A percentile compares a stretch with the other conserved stretches of the same genome.
Conservation (phyloP, 2,329 filamentous ascomycete species). For the Fusarium coicis region DNA sequence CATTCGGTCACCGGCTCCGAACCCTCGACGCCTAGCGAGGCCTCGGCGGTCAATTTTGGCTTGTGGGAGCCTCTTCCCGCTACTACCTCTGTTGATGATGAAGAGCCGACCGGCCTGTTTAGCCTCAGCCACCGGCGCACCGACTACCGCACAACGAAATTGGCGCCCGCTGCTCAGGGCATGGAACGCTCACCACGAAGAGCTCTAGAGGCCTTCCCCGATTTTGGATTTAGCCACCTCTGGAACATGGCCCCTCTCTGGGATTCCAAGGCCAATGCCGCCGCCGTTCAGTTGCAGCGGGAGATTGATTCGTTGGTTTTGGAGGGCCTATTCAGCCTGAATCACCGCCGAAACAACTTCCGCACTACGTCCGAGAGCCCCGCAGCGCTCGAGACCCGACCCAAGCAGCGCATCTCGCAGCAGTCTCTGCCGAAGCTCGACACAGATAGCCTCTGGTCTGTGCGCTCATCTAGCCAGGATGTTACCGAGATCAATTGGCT, state of each 20-base stretch:
- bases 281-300: constrained; percentile 25
- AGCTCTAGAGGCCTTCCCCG: constrained; percentile 31
- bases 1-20: constrained; percentile 25
- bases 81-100: constrained; percentile 13
- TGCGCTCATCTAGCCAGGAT: constrained; percentile 33
- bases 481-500: constrained; percentile 37
- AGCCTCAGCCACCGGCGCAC: constrained; percentile 42
- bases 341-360: constrained; percentile 42
- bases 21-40: constrained; percentile 13
- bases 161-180: constrained; percentile 37
- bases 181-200: constrained; percentile 37
- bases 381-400: constrained; percentile 46
- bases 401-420: constrained; percentile 48
- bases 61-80: constrained; percentile 36
- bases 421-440: constrained; percentile 45
- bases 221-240: constrained; percentile 37
- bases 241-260: constrained; percentile 44
- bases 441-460: constrained; percentile 51
- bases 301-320: constrained; percentile 38
- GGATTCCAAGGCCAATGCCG: constrained; percentile 36
- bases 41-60: constrained; percentile 35
- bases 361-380: constrained; percentile 41
- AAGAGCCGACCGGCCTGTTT: constrained; percentile 40
- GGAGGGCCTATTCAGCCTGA: constrained; percentile 43
- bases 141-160: constrained; percentile 38